These are phyloP conservation scores for Coemansia sp. DNA, from an alignment of 192 early-diverging fungal genomes.

Conservation along the genomic window DNA sequence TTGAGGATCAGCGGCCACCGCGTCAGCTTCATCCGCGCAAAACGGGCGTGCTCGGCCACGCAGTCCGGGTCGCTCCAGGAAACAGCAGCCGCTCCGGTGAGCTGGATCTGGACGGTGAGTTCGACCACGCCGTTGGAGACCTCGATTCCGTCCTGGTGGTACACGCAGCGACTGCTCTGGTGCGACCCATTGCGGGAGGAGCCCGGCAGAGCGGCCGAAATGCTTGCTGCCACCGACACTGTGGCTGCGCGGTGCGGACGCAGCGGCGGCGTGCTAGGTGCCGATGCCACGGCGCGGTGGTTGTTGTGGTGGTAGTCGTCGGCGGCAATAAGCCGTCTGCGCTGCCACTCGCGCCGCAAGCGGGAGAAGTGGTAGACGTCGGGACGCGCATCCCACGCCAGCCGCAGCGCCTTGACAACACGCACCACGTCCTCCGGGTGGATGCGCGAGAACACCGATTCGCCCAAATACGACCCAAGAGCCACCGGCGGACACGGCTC, in stretches of 20 bases:
- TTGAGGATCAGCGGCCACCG: conserved; percentile 48
- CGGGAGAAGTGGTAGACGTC: conserved; percentile 52
- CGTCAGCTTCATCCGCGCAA: conserved; percentile 47
- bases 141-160: conserved; percentile 44
- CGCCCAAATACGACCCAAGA: conserved; percentile 42
- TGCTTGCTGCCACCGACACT: conserved; percentile 1
- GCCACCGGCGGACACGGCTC: conserved; percentile 29
- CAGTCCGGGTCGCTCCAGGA: conserved; percentile 43
- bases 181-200: neutral
- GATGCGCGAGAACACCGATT: conserved; percentile 51
- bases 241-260: conserved; percentile 30
- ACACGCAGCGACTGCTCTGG: conserved; percentile 9
- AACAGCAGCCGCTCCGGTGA: conserved; percentile 21
- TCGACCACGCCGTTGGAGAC: conserved; percentile 49
- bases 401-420: conserved; percentile 48
- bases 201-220: neutral
- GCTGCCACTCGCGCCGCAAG: conserved; percentile 56
- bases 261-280: conserved; percentile 38
- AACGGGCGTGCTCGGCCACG: conserved; percentile 41
- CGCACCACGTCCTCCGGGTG: conserved; percentile 52
- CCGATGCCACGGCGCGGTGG: conserved; percentile 20
- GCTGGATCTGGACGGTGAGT: conserved; percentile 47
- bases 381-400: conserved; percentile 52
- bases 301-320: neutral
- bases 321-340: conserved; percentile 20